Conservation (phyloP, 495 filamentous ascomycete species). For the Aspergillus sclerotioniger region DNA sequence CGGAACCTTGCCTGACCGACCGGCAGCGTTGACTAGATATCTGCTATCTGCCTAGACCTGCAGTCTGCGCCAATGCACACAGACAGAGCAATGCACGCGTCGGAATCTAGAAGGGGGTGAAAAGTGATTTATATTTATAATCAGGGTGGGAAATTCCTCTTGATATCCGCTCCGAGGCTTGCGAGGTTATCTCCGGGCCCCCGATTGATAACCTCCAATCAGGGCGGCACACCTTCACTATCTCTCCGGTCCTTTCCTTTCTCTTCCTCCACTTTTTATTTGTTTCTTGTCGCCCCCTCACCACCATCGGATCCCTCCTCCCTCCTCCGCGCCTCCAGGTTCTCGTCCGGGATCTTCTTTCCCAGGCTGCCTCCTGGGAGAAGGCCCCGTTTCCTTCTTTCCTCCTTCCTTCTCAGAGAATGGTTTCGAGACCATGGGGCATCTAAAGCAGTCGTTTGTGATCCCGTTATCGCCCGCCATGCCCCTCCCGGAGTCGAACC, state of each 20-base stretch:
- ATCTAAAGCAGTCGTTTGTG: conserved; percentile 21
- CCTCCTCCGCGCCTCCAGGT: conserved; percentile 14
- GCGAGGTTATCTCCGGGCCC: conserved; percentile 12
- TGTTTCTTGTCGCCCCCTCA: conserved; percentile 1
- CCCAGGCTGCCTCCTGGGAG: conserved; percentile 21
- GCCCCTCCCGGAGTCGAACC: conserved; percentile 8
- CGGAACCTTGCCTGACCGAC: background rate
- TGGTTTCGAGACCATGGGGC: conserved; percentile 19
- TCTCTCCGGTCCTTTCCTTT: background rate
- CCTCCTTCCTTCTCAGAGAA: conserved; percentile 9
- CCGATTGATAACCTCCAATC: background rate
- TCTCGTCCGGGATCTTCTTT: conserved; percentile 16
- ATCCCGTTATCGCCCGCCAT: conserved; percentile 20
- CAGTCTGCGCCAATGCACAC: no score
- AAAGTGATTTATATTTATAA: background rate
- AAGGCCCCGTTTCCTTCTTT: conserved; percentile 15
- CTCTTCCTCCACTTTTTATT: conserved; percentile 9
- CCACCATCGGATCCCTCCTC: conserved; percentile 16
- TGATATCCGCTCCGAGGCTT: background rate
- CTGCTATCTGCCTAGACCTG: background rate
- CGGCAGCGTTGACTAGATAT: background rate
- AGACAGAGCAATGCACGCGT: no score
- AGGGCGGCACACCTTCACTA: background rate
- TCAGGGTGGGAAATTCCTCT: background rate
- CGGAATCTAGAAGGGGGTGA: background rate